Conservation (phyloP, 2,329 filamentous ascomycete species). For the Venturia asperata region DNA sequence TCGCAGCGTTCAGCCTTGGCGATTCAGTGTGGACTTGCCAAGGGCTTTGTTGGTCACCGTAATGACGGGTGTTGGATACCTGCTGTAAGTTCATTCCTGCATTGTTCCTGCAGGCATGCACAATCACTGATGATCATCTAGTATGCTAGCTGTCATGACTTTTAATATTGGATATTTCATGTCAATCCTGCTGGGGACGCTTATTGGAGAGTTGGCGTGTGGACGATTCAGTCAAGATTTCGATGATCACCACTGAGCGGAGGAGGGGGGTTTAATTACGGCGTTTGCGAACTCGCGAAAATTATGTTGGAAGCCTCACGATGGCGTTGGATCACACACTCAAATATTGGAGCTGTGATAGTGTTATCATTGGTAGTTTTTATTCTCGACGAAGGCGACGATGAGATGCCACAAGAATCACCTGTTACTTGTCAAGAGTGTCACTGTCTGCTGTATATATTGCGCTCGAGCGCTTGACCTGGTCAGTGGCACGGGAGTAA, state of each 20-base stretch:
- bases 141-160: slow-evolving; percentile 90
- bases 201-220: slow-evolving; percentile 76
- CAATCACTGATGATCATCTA: slow-evolving; percentile 32
- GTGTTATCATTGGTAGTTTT: too few relatives aligned
- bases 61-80: slow-evolving; percentile 70
- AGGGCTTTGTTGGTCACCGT: slow-evolving; percentile 64
- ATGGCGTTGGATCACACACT: neutral
- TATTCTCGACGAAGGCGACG: neutral
- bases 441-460: slow-evolving; percentile 2
- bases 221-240: slow-evolving; percentile 56
- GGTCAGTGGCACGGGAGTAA: neutral
- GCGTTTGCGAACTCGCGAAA: neutral
- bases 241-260: slow-evolving; percentile 33
- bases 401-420: neutral
- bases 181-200: slow-evolving; percentile 69
- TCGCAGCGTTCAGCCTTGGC: slow-evolving; percentile 59
- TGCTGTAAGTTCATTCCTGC: slow-evolving; percentile 59
- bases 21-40: slow-evolving; percentile 70
- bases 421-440: neutral
- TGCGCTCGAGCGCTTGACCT: neutral
- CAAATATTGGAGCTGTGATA: neutral
- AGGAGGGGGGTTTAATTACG: slow-evolving; percentile 4
- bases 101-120: neutral
- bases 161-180: slow-evolving; percentile 81
- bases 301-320: neutral